Percentiles rank a stretch among this genome's conserved stretches.
Conservation (phyloP, 2,329 filamentous ascomycete genomes). For the Pestalotiopsis sp. region DNA sequence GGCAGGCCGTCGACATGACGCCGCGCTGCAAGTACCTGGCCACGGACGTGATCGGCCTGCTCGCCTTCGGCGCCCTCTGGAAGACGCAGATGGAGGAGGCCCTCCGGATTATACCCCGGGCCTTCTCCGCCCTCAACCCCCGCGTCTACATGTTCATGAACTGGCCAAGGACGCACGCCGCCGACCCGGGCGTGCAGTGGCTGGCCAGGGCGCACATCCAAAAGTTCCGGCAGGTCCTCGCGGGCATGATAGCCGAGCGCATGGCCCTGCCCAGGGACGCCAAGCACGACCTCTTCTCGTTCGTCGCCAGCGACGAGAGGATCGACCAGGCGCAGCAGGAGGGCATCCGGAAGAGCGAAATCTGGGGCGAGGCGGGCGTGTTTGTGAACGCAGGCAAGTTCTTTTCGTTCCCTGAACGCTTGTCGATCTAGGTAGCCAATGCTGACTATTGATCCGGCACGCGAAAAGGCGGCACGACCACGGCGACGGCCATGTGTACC, state of each 20-base stretch:
- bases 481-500: not conserved
- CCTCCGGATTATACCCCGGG: not conserved
- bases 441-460: not conserved
- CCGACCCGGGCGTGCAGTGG: no score
- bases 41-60: conserved; percentile 21
- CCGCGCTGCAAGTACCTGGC: conserved; percentile 15
- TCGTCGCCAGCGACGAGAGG: not conserved
- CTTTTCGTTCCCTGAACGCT: no score
- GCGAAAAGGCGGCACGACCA: not conserved
- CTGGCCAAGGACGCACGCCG: not conserved
- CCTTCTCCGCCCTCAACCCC: not conserved
- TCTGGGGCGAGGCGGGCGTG: not conserved
- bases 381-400: not conserved
- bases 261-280: not conserved
- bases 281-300: not conserved
- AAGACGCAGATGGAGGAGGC: conserved; percentile 19
- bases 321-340: not conserved
- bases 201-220: no score
- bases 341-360: not conserved
- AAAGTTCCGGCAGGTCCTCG: not conserved
- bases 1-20: conserved; percentile 18
- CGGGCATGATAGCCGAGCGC: not conserved
- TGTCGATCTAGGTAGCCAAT: no score
- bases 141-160: not conserved
- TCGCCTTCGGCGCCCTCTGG: conserved; percentile 22